Percentiles rank a stretch among this genome's conserved stretches.
phyloP scores from a whole-genome alignment of 1,284 basidiomycete genomes.

The Cystobasidium sp. region DNA sequence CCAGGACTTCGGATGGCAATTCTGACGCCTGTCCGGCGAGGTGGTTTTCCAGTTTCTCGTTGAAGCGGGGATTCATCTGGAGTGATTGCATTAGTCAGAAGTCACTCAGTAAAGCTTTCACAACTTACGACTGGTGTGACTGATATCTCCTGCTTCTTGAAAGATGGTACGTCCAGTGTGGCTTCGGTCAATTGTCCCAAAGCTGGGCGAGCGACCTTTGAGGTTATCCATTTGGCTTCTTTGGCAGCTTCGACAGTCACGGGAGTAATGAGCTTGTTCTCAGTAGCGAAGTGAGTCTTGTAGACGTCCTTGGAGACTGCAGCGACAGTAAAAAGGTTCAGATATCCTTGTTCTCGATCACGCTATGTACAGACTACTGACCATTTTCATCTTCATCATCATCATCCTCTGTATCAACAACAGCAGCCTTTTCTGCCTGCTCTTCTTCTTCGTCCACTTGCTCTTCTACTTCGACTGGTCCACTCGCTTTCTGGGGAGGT shows the following conservation, averaged over 20 bases:
- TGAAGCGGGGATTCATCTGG: constrained; percentile 48
- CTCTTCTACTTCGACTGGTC: constrained; percentile 9
- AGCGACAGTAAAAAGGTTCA: background rate
- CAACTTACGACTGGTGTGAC: background rate
- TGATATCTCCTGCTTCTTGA: background rate
- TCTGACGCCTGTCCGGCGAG: constrained; percentile 56
- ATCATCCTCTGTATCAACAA: constrained; percentile 42
- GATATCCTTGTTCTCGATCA: constrained; percentile 30
- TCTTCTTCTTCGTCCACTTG: constrained; percentile 55
- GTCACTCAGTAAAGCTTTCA: background rate
- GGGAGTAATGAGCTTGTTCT: constrained; percentile 62
- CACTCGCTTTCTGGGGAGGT: constrained; percentile 50
- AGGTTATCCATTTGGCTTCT: constrained; percentile 62
- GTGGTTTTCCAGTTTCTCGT: constrained; percentile 47
- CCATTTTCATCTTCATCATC: constrained; percentile 49
- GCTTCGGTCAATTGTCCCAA: constrained; percentile 30
- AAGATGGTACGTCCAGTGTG: background rate
- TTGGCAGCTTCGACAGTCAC: constrained; percentile 63
- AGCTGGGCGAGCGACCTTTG: constrained; percentile 58
- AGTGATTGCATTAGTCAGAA: background rate
- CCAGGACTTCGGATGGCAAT: constrained; percentile 67
- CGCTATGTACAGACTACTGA: constrained; percentile 24
- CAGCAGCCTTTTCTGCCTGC: constrained; percentile 44
- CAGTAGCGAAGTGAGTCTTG: constrained; percentile 69
- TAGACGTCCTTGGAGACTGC: constrained; percentile 57